Conservation (phyloP, 2,329 filamentous ascomycete genomes). For the Gnomoniopsis sp. region DNA sequence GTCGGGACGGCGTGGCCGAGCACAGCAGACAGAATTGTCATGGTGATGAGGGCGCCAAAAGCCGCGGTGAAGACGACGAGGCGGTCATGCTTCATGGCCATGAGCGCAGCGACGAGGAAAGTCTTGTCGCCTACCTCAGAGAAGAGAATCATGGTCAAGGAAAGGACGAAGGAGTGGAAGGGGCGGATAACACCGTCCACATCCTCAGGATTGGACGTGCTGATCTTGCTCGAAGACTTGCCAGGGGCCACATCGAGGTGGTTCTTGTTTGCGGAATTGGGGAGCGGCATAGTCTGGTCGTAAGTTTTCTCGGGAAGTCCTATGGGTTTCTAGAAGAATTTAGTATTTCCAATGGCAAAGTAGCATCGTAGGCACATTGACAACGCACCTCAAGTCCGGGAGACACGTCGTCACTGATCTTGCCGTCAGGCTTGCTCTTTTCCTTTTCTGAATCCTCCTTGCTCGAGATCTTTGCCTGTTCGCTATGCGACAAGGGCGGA, state of each 20-base stretch:
- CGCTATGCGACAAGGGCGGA: constrained; percentile 76
- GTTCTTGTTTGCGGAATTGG: constrained; percentile 62
- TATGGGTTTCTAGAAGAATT: constrained; percentile 63
- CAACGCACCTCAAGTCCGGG: constrained; percentile 54
- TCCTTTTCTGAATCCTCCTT: constrained; percentile 38
- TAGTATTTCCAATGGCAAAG: constrained; percentile 4
- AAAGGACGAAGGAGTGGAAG: constrained; percentile 84
- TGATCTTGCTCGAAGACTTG: constrained; percentile 25
- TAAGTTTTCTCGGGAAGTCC: constrained; percentile 77
- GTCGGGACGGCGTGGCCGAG: constrained; percentile 90
- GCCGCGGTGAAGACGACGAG: constrained; percentile 92
- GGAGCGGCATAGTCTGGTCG: constrained; percentile 68
- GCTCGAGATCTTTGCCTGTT: constrained; percentile 63
- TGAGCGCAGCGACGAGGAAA: constrained; percentile 92
- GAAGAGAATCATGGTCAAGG: constrained; percentile 94
- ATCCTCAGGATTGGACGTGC: constrained; percentile 38
- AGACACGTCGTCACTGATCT: constrained; percentile 36
- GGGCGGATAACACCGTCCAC: constrained; percentile 67
- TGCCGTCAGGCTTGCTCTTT: constrained; percentile 36
- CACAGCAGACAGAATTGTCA: constrained; percentile 92
- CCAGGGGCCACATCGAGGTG: constrained; percentile 49
- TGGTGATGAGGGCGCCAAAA: constrained; percentile 84
- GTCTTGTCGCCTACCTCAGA: constrained; percentile 99
- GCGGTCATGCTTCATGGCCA: constrained; percentile 98
- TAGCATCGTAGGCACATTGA: neutral